Evolutionary conservation across 768 basidiomycete species (phyloP), one percentile per base, ranked within the genome.

Genomic region (Boletus speciosus): DNA sequence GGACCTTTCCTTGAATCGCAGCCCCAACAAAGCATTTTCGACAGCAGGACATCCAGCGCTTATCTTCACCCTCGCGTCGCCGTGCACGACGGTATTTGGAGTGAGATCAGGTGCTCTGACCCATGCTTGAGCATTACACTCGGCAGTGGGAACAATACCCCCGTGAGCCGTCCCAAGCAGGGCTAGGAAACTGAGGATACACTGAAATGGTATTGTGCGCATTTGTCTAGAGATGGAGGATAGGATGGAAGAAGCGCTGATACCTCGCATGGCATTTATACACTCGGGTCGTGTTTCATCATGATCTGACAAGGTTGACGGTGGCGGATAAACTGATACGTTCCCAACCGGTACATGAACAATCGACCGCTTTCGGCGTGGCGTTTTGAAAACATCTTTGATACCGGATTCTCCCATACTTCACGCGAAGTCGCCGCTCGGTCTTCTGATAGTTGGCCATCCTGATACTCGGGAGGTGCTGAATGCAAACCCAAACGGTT

Each of bases 1-100:
- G 2, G 61, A 62, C 21, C 53, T 39, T 51, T 77, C 36, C 39
- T 59, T 59, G 55, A 65, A 51, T 25, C 56, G 53, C 16, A 63
- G 32, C 9, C 60, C 52, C 37, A 65, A 29, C 16, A 23, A 48
- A 29, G 51, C 43, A 4, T 9, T 21, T 8, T 57, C 41, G 35
- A 60, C 6, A 3, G 31, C 27, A 23, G 61, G 57, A 32, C 58
- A 60, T 36, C 12, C 61, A 0, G 54, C 50, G 29, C 55, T 60
- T 54, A 63, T 49, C 47, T 54, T 60, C 21, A 63, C 41, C 36
- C 61, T 53, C 4, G 53, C 44, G n/a, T 56, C 58, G 1, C 62
- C 62, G 2, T 34, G 45, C 15, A 64, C 14, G n/a, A 63, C 35
- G 11, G 51, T n/a, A 2, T 38, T 47, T 9, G 62, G 62, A 29